Percentiles rank a stretch among this genome's conserved stretches.
Evolutionary conservation across 1,284 basidiomycete genomes (phyloP).

Genomic region (Inonotus obliquus): DNA sequence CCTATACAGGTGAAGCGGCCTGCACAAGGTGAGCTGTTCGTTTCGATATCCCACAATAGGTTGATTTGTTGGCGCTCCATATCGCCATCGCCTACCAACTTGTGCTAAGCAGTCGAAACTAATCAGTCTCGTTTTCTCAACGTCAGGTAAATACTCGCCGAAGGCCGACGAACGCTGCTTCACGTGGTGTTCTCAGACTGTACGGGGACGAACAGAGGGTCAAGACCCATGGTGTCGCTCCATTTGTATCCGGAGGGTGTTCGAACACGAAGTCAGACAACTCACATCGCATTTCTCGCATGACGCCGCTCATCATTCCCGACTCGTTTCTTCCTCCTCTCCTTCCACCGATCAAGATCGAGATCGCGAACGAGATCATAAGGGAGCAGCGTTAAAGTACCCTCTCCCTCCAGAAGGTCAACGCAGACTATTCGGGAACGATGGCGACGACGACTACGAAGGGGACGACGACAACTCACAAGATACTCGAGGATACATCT

Average conservation of each 20-base stretch:
- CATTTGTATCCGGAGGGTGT: constrained; percentile 67
- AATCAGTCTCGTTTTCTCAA: too few species aligned
- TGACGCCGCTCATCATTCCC: constrained; percentile 16
- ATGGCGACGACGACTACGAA: not conserved
- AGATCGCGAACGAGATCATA: not conserved
- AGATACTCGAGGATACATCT: not conserved
- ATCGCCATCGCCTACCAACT: too few species aligned
- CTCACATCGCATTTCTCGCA: constrained; percentile 35
- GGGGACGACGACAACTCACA: not conserved
- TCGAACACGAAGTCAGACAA: constrained; percentile 64
- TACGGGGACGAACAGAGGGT: constrained; percentile 50
- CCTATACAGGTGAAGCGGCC: constrained; percentile 13
- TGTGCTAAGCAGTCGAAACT: too few species aligned
- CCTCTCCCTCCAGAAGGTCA: constrained; percentile 63
- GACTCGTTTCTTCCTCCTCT: not conserved
- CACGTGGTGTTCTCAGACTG: constrained; percentile 64
- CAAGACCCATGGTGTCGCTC: constrained; percentile 59
- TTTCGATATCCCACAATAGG: not conserved
- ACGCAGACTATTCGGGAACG: constrained; percentile 23
- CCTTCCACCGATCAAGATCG: not conserved
- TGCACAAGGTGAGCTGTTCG: constrained; percentile 13
- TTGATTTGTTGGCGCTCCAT: too few species aligned
- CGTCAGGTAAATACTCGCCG: constrained; percentile 48
- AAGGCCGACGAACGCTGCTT: constrained; percentile 69
- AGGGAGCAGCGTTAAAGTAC: constrained; percentile 30